phyloP scores from a whole-genome alignment of 2,329 filamentous ascomycete genomes.

The Davidsoniella neocaledoniae region DNA sequence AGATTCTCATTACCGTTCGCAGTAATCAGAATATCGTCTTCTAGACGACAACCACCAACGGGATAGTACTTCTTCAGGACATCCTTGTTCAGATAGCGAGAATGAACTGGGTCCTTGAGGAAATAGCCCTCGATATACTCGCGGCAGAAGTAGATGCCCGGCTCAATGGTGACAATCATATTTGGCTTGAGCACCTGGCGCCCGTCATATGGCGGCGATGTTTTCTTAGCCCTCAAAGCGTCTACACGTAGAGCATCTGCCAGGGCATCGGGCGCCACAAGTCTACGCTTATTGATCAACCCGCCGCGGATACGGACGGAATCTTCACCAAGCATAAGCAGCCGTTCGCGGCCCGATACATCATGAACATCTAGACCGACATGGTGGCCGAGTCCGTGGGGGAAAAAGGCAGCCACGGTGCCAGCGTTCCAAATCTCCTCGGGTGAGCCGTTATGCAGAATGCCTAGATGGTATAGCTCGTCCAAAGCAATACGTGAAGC shows the following conservation, averaged over 20 bases:
- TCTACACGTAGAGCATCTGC: conserved; percentile 8
- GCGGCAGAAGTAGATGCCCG: conserved; percentile 62
- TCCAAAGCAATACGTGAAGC: conserved; percentile 57
- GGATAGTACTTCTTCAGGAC: conserved; percentile 53
- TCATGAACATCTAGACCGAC: conserved; percentile 51
- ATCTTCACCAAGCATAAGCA: conserved; percentile 20
- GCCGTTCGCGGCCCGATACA: conserved; percentile 26
- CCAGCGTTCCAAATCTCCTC: conserved; percentile 37
- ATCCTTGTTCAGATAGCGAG: conserved; percentile 45
- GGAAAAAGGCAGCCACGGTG: conserved; percentile 45
- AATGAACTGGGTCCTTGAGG: conserved; percentile 39
- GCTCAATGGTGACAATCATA: conserved; percentile 66
- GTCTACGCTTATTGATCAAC: conserved; percentile 23
- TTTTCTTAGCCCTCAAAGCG: conserved; percentile 4
- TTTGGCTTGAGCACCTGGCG: conserved; percentile 33
- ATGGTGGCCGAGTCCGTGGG: conserved; percentile 48
- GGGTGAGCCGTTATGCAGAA: conserved; percentile 46
- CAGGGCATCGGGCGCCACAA: conserved; percentile 23
- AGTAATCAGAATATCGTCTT: conserved; percentile 77
- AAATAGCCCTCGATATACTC: conserved; percentile 58
- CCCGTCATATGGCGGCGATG: conserved; percentile 19
- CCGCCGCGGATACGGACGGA: conserved; percentile 19
- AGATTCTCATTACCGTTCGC: conserved; percentile 67
- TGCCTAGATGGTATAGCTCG: conserved; percentile 53
- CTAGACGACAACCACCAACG: conserved; percentile 81